Conservation (phyloP, 1,139 yeast species). For the Hanseniaspora sp. region DNA sequence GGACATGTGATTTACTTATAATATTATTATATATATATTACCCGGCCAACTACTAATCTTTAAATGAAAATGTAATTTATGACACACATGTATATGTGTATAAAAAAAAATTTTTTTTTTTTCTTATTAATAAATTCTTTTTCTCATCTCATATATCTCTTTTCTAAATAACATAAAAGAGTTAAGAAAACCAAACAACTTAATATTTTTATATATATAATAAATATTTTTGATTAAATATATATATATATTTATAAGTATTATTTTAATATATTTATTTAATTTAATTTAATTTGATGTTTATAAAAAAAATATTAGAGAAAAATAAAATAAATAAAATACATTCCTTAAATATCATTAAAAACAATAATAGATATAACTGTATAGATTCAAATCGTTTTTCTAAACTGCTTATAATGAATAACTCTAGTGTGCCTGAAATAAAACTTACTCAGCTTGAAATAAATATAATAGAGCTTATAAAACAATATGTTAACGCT, state of each 20-base stretch:
- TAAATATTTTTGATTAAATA: no score
- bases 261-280: no score
- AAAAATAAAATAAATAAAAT: background rate
- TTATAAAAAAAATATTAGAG: background rate
- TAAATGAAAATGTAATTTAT: no score
- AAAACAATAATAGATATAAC: background rate
- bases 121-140: background rate
- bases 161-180: background rate
- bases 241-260: no score
- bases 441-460: constrained; percentile 20
- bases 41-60: no score
- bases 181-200: background rate
- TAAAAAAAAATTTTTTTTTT: background rate
- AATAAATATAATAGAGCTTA: constrained; percentile 20
- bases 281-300: background rate
- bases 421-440: background rate
- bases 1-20: no score
- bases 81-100: no score
- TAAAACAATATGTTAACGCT: constrained; percentile 4
- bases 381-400: background rate
- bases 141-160: background rate
- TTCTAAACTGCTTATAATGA: background rate
- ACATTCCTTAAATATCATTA: background rate
- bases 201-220: no score
- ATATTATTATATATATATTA: no score